Conservation (phyloP, 192 early-diverging fungal genomes). For the Chytriomyces hyalinus region DNA sequence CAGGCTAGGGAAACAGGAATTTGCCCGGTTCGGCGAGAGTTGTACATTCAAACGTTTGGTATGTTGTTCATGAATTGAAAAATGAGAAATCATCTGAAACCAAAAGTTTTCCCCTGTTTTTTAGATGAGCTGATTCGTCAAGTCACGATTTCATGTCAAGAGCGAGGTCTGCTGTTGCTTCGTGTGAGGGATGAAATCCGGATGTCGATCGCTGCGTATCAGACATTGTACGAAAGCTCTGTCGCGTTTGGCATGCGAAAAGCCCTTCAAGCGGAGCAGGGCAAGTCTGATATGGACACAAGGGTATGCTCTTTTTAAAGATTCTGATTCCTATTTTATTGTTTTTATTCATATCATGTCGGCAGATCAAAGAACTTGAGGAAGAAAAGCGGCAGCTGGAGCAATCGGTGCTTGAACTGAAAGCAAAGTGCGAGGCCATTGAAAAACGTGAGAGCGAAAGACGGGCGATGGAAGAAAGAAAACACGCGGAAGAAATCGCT, state of each 20-base stretch:
- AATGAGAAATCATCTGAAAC: not conserved
- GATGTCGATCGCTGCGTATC: constrained; percentile 72
- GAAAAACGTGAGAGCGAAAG: constrained; percentile 67
- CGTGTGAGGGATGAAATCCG: constrained; percentile 69
- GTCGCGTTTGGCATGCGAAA: constrained; percentile 73
- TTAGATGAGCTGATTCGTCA: constrained; percentile 70
- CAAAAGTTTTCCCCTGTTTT: not conserved
- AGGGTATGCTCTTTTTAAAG: constrained; percentile 39
- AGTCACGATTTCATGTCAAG: constrained; percentile 70
- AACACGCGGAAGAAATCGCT: constrained; percentile 70
- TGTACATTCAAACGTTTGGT: constrained; percentile 73
- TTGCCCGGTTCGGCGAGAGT: constrained; percentile 62
- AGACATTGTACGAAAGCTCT: constrained; percentile 64
- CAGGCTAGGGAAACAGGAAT: constrained; percentile 71
- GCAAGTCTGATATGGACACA: constrained; percentile 68
- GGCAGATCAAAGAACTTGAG: constrained; percentile 63
- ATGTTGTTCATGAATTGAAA: not conserved
- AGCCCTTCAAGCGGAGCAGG: constrained; percentile 65
- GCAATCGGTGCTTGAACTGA: constrained; percentile 61
- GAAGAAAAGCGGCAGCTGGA: constrained; percentile 68
- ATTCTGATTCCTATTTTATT: constrained; percentile 33
- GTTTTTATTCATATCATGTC: not conserved
- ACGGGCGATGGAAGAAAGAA: constrained; percentile 68
- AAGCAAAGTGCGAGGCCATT: constrained; percentile 70
- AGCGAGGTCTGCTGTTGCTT: constrained; percentile 64